These are phyloP conservation scores for Novymonas esmeraldas DNA, from an alignment of 208 protist species.

Conservation along the genomic window DNA sequence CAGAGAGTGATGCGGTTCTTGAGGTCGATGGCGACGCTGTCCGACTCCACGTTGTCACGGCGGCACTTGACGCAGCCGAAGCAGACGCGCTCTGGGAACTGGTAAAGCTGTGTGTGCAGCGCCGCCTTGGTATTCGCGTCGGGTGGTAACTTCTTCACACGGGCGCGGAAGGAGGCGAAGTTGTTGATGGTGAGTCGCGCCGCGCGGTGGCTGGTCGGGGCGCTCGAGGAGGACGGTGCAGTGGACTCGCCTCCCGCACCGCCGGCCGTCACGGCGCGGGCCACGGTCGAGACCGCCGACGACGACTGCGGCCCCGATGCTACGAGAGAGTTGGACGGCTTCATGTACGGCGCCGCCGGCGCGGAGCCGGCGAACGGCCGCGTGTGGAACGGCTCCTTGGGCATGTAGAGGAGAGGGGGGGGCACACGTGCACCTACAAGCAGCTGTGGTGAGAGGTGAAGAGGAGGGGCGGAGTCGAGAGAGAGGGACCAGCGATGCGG, in stretches of 20 bases:
- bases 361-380: conserved; percentile 10
- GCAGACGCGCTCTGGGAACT: conserved; percentile 64
- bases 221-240: neutral
- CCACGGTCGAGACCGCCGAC: conserved; percentile 7
- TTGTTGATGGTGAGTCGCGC: conserved; percentile 77
- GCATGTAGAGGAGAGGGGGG: no score
- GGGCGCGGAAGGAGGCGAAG: conserved; percentile 58
- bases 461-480: neutral
- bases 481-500: no score
- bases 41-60: conserved; percentile 73
- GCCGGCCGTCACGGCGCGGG: neutral
- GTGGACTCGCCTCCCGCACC: neutral
- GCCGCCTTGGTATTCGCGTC: conserved; percentile 69
- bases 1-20: conserved; percentile 74
- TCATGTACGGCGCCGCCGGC: conserved; percentile 26
- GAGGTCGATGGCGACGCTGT: conserved; percentile 70
- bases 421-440: no score
- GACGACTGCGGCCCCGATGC: conserved; percentile 9
- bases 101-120: conserved; percentile 61
- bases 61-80: conserved; percentile 84
- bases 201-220: neutral
- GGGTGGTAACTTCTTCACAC: conserved; percentile 74
- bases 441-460: neutral
- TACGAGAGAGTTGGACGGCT: conserved; percentile 8
- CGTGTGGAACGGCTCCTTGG: conserved; percentile 25